Base-by-base conservation (phyloP, 331 rosid species). In the Pyrus hybrid region DNA sequence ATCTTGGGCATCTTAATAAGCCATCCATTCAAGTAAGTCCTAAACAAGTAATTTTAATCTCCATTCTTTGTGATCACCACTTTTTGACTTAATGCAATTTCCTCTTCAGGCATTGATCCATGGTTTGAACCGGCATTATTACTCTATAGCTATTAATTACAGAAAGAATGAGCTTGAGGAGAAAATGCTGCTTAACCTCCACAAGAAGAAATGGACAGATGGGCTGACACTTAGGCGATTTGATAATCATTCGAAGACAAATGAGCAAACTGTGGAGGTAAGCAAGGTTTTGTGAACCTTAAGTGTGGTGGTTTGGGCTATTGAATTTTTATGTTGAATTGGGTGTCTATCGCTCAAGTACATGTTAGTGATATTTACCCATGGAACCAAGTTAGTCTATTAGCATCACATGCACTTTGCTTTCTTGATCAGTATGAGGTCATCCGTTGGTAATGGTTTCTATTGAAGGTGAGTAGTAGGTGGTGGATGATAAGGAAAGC, bases 171-270 rank as follows among this genome's bases (percentile, higher is more conserved):
- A 94, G 47, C 97, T 94, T 11, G 97, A 94, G 79, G 99, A 94
- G 87, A 92, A 92, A 89, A 94, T 92, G 99, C 75, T 94, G 37
- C 93, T 90, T 60, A 94, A 92, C 80, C 99, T 94, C 80, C 97
- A 94, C 81, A 94, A 94, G 84, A 94, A 94, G 88, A 94, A 94
- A 79, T 94, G 99, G 97, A 92, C 97, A 45, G 99, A 94, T 83
- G 97, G 99, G 76, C 81, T 94, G 78, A 90, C 99, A 41, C 93
- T 94, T 11, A 79, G 85, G 71, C 93, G 60, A 18, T 94, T 94
- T 72, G 99, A 94, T 76, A 62, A 92, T 57, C 97, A 94, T 83
- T 92, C 99, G 32, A 94, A 89, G 89, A 94, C 97, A 58, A 94
- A 94, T 81, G 97, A 94, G 78, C 93, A 92, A 86, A 94, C 96